phyloP scores from a whole-genome alignment of 2,329 filamentous ascomycete genomes.

The Ophioceras dolichostomum region DNA sequence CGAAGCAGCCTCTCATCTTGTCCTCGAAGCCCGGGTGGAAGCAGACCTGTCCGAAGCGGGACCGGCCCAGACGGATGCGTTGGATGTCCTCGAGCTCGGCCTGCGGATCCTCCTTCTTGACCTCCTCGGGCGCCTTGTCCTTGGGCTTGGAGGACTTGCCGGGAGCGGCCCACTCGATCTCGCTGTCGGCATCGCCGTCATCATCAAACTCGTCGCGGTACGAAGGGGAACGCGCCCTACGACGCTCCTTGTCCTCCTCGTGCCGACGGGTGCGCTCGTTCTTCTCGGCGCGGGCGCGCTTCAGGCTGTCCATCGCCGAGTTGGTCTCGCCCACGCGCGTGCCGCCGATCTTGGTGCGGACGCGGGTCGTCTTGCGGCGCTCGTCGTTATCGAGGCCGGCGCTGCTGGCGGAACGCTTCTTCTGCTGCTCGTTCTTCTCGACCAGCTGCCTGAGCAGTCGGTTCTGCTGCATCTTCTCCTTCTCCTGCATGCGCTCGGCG shows the following conservation, averaged over 20 bases:
- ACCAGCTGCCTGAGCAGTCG: conserved; percentile 69
- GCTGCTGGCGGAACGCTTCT: conserved; percentile 66
- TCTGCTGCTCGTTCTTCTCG: conserved; percentile 51
- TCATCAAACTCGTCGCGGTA: conserved; percentile 26
- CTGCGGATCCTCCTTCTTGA: conserved; percentile 51
- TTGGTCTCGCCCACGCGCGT: conserved; percentile 57
- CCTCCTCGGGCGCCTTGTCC: conserved; percentile 38
- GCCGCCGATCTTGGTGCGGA: conserved; percentile 54
- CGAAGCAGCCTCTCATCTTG: conserved; percentile 71
- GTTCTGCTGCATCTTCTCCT: conserved; percentile 73
- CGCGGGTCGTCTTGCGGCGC: conserved; percentile 60
- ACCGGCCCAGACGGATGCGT: conserved; percentile 69
- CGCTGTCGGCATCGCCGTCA: conserved; percentile 60
- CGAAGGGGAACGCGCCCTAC: conserved; percentile 23
- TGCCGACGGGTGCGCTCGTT: conserved; percentile 51
- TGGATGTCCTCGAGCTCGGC: conserved; percentile 74
- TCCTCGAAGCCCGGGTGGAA: conserved; percentile 86
- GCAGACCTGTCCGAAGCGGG: conserved; percentile 80
- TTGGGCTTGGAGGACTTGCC: conserved; percentile 33
- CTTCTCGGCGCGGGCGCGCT: conserved; percentile 50
- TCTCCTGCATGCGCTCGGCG: conserved; percentile 73
- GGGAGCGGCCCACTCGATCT: conserved; percentile 60
- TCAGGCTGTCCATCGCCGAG: conserved; percentile 59
- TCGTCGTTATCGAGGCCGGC: conserved; percentile 67
- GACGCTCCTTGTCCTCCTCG: conserved; percentile 48